phyloP scores from a whole-genome alignment of 805 yeast genomes.

The Brettanomyces sp. region DNA sequence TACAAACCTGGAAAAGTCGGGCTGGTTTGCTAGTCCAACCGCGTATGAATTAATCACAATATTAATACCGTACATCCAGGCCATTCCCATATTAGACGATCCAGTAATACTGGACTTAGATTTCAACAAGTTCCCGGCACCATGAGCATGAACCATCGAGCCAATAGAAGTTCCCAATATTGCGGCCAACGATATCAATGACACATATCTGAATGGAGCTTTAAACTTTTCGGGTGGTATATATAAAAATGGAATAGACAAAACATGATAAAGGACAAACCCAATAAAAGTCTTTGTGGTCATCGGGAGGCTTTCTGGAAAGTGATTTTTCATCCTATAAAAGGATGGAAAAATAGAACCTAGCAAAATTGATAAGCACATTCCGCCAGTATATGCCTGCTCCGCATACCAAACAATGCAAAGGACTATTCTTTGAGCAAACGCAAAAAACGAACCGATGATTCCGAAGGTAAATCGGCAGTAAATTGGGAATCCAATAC shows the following conservation, averaged over 20 bases:
- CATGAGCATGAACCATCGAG: constrained; percentile 2
- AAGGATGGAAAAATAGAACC: constrained; percentile 30
- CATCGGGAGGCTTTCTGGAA: constrained; percentile 30
- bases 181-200: constrained; percentile 10
- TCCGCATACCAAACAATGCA: constrained; percentile 38
- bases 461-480: constrained; percentile 36
- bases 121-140: constrained; percentile 7
- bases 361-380: constrained; percentile 29
- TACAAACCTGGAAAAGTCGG: constrained; percentile 27
- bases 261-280: constrained; percentile 33
- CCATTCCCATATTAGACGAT: constrained; percentile 10
- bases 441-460: constrained; percentile 32
- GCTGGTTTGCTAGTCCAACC: constrained; percentile 29
- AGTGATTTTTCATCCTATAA: constrained; percentile 29
- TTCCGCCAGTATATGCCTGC: constrained; percentile 39
- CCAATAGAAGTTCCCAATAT: background rate
- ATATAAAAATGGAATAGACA: constrained; percentile 31
- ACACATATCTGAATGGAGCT: constrained; percentile 7
- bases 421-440: constrained; percentile 32
- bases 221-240: constrained; percentile 30
- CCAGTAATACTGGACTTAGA: constrained; percentile 5
- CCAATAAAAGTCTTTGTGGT: constrained; percentile 33
- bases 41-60: constrained; percentile 43
- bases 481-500: constrained; percentile 37
- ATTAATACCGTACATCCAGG: constrained; percentile 30